Base-by-base conservation (phyloP, 139 green algal genomes). In the Tetratostichococcus sp. region DNA sequence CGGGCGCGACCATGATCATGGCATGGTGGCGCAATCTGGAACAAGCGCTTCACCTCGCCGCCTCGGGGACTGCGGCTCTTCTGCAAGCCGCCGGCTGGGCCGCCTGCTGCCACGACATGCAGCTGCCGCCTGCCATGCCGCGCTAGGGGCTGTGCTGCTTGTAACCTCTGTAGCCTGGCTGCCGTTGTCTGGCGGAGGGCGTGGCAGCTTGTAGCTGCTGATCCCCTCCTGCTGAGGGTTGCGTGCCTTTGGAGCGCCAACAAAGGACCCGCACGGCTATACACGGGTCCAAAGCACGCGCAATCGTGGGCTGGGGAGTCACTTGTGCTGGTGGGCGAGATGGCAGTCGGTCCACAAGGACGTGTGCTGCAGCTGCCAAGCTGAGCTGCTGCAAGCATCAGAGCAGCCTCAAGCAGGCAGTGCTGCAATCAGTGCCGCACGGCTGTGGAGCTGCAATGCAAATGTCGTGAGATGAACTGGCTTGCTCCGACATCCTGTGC, bases 11-110 rank as follows among this genome's bases (percentile, higher is more conserved):
- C n/a, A n/a, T n/a, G n/a, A n/a, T n/a, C n/a, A n/a, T n/a, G n/a
- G n/a, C n/a, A n/a, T n/a, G n/a, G n/a, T n/a, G n/a, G n/a, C n/a
- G n/a, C n/a, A n/a, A n/a, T n/a, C n/a, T n/a, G n/a, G n/a, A n/a
- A n/a, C n/a, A n/a, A n/a, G n/a, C n/a, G n/a, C n/a, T n/a, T 58
- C 32, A 43, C 67, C 67, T 72, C 67, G 14, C 67, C 26, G 26
- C 67, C 32, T 34, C 65, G 65, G 17, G 35, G 32, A 19, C 67
- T 43, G 35, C 35, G 35, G 1, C 8, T n/a, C 35, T 72, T 72
- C 16, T n/a, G 14, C 32, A 72, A 30, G 33, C 67, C 67, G 8
- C 67, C 67, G 25, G 32, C n/a, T 4, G 67, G 67, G 26, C 67
- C 67, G 0, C 67, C 67, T 30, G 67, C 67, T 31, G 31, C 35